Base-by-base conservation (phyloP, 441 rosid species). In the Capsella rubella region DNA sequence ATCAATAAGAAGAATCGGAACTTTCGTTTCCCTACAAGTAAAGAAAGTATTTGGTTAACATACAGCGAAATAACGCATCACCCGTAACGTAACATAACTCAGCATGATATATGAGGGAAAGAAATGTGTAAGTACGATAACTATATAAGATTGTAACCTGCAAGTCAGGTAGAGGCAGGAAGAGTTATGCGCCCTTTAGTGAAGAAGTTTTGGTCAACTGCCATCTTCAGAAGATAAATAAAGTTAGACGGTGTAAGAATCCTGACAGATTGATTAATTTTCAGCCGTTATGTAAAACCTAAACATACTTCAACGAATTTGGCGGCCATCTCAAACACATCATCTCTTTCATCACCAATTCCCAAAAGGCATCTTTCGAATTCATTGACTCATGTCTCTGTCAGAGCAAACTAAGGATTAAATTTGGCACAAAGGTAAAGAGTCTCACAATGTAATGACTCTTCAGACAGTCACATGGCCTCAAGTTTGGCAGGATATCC, bases 1-100 rank as follows among this genome's bases (percentile, higher is more conserved):
- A 81, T 90, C 98, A 80, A 94, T 94, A 56, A 94, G 91, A 64
- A 94, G 93, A 83, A 82, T 83, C 2, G 97, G 92, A 60, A 78
- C 73, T 37, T 80, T 87, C 58, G 56, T 85, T 78, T 86, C 84
- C 91, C 98, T 93, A 92, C 85, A 79, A 63, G 69, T 47, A 2
- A 8, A 62, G 39, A 67, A 78, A 67, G 34, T 1, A 9, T 62
- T 56, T 55, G 27, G 58, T 58, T 40, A 62, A 15, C 49, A 43
- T 2, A 42, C n/a, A 42, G 6, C 8, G 8, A 9, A 5, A 43
- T 43, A 21, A 21, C 25, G 25, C 25, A 21, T 21, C 25, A 21
- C 25, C 25, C 25, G 25, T 21, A 21, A 21, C 25, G 2, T 21
- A 21, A 21, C 25, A 21, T 21, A 21, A 21, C 25, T 21, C 25